A percentile compares a stretch with the other conserved stretches of the same genome.
Conservation (phyloP, 495 filamentous ascomycete species). For the Penicillium longicatenatum region DNA sequence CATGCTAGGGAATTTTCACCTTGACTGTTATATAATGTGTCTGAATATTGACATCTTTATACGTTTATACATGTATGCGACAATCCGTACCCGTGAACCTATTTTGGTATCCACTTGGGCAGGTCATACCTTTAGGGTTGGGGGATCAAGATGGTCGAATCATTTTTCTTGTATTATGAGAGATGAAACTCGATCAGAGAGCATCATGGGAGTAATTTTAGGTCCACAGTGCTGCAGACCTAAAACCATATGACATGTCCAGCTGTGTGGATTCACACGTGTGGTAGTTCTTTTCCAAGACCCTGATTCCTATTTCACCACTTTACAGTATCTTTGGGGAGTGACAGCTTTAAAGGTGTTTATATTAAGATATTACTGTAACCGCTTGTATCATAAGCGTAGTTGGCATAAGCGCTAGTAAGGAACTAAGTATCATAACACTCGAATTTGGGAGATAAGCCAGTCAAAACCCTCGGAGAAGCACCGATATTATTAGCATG, state of each 20-base stretch:
- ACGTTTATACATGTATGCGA: background rate
- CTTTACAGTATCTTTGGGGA: background rate
- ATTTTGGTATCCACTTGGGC: no score
- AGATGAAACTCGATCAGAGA: constrained; percentile 11
- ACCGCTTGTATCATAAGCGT: background rate
- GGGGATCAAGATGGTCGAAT: no score
- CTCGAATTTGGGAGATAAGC: background rate
- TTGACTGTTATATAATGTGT: background rate
- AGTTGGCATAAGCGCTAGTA: background rate
- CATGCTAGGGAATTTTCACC: background rate
- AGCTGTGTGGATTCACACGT: background rate
- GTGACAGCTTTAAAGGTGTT: background rate
- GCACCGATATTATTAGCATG: background rate
- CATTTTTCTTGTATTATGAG: no score
- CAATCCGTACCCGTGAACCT: no score
- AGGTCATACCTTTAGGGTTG: no score
- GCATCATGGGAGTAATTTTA: background rate
- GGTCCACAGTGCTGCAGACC: no score
- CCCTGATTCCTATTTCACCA: background rate
- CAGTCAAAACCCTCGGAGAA: background rate
- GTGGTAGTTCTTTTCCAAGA: background rate
- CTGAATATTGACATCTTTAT: background rate
- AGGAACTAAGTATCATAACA: background rate
- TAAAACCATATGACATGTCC: no score
- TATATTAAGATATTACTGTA: background rate